Percentiles rank a stretch among this genome's conserved stretches.
These are phyloP conservation scores for Phyllosticta citrichinensis DNA, from an alignment of 2,329 filamentous ascomycete species.

Conservation along the genomic window DNA sequence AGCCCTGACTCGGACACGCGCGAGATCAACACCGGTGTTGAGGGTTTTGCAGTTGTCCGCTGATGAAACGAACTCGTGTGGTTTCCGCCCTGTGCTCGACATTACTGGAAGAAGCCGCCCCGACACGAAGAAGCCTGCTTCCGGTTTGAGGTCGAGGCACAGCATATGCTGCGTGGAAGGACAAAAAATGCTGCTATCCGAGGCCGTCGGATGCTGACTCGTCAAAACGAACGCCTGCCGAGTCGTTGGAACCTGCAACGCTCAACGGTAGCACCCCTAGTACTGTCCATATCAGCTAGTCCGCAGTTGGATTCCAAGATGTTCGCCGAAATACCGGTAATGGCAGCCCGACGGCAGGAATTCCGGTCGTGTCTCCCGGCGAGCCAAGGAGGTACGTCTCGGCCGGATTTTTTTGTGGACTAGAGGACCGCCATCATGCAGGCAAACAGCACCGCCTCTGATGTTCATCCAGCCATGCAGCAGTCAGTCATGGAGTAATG, in stretches of 20 bases:
- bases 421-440: background rate
- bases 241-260: background rate
- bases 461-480: background rate
- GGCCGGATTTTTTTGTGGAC: background rate
- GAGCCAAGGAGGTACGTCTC: background rate
- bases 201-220: background rate
- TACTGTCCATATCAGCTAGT: background rate
- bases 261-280: background rate
- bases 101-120: background rate
- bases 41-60: too few relatives aligned
- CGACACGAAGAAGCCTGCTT: background rate
- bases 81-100: background rate
- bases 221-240: background rate
- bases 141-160: background rate
- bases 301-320: background rate
- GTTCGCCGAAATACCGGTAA: background rate
- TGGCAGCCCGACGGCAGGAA: background rate
- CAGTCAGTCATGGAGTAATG: background rate
- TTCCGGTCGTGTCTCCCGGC: background rate
- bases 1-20: background rate
- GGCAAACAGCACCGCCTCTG: background rate
- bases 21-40: background rate
- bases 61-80: background rate
- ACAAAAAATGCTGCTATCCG: background rate
- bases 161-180: background rate